Conservation (phyloP, 2,329 filamentous ascomycete species). For the Cladosporium sp. region DNA sequence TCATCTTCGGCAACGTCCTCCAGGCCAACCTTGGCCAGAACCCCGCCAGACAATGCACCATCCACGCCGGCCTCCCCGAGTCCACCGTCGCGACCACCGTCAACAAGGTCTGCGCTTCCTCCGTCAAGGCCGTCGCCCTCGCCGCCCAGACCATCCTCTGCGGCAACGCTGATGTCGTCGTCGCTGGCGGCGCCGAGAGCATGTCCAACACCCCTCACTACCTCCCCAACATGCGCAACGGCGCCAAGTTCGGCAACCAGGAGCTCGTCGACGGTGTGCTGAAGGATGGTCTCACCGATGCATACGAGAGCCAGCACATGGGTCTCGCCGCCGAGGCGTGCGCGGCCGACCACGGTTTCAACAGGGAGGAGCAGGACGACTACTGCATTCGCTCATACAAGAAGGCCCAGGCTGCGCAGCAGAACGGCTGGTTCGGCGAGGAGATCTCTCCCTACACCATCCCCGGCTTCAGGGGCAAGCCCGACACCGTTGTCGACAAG, state of each 20-base stretch:
- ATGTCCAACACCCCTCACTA: slow-evolving; percentile 99
- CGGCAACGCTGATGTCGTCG: slow-evolving; percentile 85
- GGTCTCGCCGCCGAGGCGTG: slow-evolving; percentile 90
- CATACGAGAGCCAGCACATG: slow-evolving; percentile 97
- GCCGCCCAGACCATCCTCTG: slow-evolving; percentile 97
- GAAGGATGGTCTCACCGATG: slow-evolving; percentile 91
- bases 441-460: slow-evolving; percentile 92
- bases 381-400: slow-evolving; percentile 96
- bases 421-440: slow-evolving; percentile 71
- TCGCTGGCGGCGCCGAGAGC: slow-evolving; percentile 93
- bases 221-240: slow-evolving; percentile 78
- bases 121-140: slow-evolving; percentile 89
- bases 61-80: slow-evolving; percentile 79
- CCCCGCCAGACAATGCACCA: slow-evolving; percentile 88
- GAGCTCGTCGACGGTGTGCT: slow-evolving; percentile 84
- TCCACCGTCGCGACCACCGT: slow-evolving; percentile 83
- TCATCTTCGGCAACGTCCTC: slow-evolving; percentile 97
- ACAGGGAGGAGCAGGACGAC: slow-evolving; percentile 82
- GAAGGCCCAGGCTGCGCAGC: slow-evolving; percentile 82
- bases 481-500: slow-evolving; percentile 69
- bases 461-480: slow-evolving; percentile 85
- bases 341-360: slow-evolving; percentile 74
- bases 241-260: slow-evolving; percentile 92
- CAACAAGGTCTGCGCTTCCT: slow-evolving; percentile 98
- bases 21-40: slow-evolving; percentile 95